Evolutionary conservation across 352 stramenopile genomes (phyloP), one percentile per base, ranked within the genome.

Genomic region (Phytophthora palmivora): DNA sequence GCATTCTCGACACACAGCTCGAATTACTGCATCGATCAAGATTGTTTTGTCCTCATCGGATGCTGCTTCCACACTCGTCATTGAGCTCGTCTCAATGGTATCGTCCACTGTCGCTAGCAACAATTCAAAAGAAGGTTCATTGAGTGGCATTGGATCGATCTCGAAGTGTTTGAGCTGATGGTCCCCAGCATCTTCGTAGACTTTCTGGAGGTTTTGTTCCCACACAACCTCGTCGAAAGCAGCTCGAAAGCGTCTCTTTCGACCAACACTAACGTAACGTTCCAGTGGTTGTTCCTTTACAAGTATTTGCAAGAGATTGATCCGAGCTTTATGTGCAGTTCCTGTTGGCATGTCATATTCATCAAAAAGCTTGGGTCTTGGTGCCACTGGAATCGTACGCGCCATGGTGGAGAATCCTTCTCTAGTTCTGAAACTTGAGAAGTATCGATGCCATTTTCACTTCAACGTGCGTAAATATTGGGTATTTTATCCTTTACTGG

Each of bases 111-210:
- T 64, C 11, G 36, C 7, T 24, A 46, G 1, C 4, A 64, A 19
- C 10, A 64, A 45, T 16, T 57, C 34, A 45, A 64, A 45, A 2
- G 36, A 46, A 15, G 26, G 28, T 33, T 58, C 45, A 15, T 64
- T 58, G 14, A 63, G 45, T n/a, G 45, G 55, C 55, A 63, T 51
- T 9, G 55, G 36, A 8, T 63, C 44, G 28, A 63, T 63, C 28
- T 57, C 28, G n/a, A 63, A 63, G 2, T 51, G 45, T 5, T 51
- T 38, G 14, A 58, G 45, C 0, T 43, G 45, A 37, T 46, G 56
- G 9, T 26, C 14, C 14, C 15, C 44, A 45, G 18, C 37, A 12
- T 42, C 22, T 34, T 50, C 47, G 28, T 65, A 65, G 10, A 58
- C 47, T 7, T 52, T 37, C 12, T 41, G 19, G 28, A 58, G 22